phyloP scores from a whole-genome alignment of 768 basidiomycete species.

The Thelephora aurantiotincta region DNA sequence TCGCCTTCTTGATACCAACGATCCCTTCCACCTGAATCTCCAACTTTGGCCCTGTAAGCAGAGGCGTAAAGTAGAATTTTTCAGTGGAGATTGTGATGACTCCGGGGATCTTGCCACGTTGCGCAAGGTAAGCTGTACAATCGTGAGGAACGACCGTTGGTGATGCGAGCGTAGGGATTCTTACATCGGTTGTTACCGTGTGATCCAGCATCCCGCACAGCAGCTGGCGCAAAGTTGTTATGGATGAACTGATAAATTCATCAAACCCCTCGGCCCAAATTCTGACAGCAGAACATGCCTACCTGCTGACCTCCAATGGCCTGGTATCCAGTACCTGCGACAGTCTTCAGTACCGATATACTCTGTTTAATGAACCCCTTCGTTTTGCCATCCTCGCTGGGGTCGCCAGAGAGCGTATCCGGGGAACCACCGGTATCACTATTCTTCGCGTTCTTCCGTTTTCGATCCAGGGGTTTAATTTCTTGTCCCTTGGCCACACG shows the following conservation, averaged over 20 bases:
- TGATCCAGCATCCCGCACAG: neutral
- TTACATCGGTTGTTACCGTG: neutral
- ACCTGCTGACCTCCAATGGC: neutral
- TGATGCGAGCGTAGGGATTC: neutral
- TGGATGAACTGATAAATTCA: neutral
- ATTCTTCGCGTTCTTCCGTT: constrained; percentile 8
- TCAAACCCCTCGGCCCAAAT: neutral
- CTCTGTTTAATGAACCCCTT: neutral
- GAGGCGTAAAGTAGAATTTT: constrained; percentile 38
- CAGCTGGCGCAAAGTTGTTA: neutral
- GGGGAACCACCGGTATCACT: no score
- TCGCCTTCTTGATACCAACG: constrained; percentile 42
- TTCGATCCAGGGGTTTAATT: constrained; percentile 19
- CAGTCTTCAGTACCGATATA: neutral
- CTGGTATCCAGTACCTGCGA: neutral
- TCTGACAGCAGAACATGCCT: neutral
- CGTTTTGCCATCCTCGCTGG: neutral
- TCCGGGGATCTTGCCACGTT: constrained; percentile 38
- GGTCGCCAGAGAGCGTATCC: neutral
- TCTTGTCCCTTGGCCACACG: constrained; percentile 42
- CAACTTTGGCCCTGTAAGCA: constrained; percentile 32
- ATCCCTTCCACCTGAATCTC: constrained; percentile 31
- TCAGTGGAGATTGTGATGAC: constrained; percentile 41
- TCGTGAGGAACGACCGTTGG: neutral
- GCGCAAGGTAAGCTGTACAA: constrained; percentile 42